Base-by-base conservation (phyloP, 2,329 filamentous ascomycete genomes). In the Gnomoniopsis smithogilvyi region DNA sequence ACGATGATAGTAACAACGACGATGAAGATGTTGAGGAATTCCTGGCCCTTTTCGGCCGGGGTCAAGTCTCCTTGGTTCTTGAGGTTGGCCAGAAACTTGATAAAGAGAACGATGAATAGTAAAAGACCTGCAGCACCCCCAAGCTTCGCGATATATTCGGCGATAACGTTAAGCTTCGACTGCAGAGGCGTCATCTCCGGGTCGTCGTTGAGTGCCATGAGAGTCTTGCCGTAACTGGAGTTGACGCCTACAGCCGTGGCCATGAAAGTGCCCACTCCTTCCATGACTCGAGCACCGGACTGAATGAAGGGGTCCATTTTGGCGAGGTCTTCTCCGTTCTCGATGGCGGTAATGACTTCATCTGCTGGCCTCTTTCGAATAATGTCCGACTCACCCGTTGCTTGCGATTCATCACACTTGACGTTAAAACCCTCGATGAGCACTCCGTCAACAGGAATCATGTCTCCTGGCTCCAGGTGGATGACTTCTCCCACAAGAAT, bases 281-380 rank as follows among this genome's bases (percentile, higher is more conserved):
- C 89, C 74, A 91, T 88, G 59, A 92, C 88, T 63, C 89, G 89
- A 54, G 86, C 82, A 34, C 89, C 93, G 33, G 92, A 96, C 65
- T 96, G 90, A 67, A 97, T 91, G 66, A 93, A 91, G 0, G 89
- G 89, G 64, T 93, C 90, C 73, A 92, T 81, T 72, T 92, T 92
- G 75, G 84, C 87, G 24, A 88, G 77, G 49, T 78, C 79, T 46
- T 88, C 82, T 65, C 84, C 78, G 63, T 83, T 85, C 65, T 90
- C 84, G 66, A 92, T 89, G 26, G 87, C 87, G 21, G 79, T 78
- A 67, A 80, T 89, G 21, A 91, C 90, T 24, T 90, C 87, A 51
- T 90, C 86, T 45, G 79, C 87, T 6, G 83, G 69, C 34, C 76
- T 80, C 72, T 92, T 92, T 70, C 84, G 86, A 67, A 92, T 84